Base-by-base conservation (phyloP, 2,329 filamentous ascomycete genomes). In the Exophiala calicioides region DNA sequence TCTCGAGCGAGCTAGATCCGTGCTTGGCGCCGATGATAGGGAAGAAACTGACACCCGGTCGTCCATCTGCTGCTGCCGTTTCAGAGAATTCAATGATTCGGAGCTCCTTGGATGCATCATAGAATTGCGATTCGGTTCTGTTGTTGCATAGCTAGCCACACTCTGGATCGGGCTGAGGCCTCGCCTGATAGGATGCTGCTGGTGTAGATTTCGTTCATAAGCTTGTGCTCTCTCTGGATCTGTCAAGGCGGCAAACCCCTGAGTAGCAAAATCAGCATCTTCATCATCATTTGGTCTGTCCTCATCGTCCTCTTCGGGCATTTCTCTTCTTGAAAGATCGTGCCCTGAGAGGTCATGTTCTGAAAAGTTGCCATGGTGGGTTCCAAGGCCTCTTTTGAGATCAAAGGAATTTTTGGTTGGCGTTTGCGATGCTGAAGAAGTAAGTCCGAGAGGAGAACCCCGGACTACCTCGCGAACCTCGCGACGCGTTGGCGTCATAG, bases 121-220 rank as follows among this genome's bases (percentile, higher is more conserved):
- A 1, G 81, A 80, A 48, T 84, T 77, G 37, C 79, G 79, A 58
- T 78, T 79, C 24, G 76, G 75, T 52, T 83, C 78, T 59, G 35
- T 82, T 81, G 59, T 90, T 83, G 3, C 85, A 60, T 90, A 91
- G 53, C 90, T 93, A 8, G 89, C 91, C 12, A 95, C 88, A 60
- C 90, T 96, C 58, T 93, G 90, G 50, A 95, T 90, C 0, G 91
- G 91, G 62, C 90, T 96, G 37, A 94, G 70, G 8, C 83, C 85
- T 31, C 87, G 84, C 41, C 81, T 78, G 57, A 85, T 81, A 8
- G 81, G 77, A 58, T 84, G 78, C 53, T 87, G 84, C 15, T 56
- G 52, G 1, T 84, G 80, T n/a, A 83, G 75, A 57, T 85, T 86
- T 55, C 79, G 80, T 20, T 60, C 58, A 44, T 60, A 60, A 9